phyloP scores from a whole-genome alignment of 2,329 filamentous ascomycete genomes.

The Polytolypa hystricis region DNA sequence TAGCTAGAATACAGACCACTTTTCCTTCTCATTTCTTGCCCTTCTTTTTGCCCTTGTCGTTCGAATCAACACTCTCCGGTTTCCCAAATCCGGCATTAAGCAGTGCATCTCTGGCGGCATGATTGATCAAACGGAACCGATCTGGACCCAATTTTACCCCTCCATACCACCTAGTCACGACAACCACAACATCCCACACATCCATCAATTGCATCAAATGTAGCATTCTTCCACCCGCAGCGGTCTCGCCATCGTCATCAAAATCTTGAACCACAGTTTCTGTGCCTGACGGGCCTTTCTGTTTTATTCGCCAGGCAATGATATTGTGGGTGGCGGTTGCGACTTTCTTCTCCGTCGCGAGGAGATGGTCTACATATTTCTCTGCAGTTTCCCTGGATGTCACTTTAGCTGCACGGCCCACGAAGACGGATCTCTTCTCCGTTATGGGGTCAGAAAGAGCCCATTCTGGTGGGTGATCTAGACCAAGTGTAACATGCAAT shows the following conservation, averaged over 20 bases:
- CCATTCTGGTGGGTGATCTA: constrained; percentile 50
- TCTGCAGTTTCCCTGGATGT: constrained; percentile 60
- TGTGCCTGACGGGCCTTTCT: constrained; percentile 7
- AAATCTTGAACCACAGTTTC: constrained; percentile 68
- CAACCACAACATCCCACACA: constrained; percentile 82
- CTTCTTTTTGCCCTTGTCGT: constrained; percentile 47
- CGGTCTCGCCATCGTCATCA: constrained; percentile 91
- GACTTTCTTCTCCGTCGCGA: constrained; percentile 72
- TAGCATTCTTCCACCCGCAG: constrained; percentile 72
- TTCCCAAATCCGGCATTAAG: constrained; percentile 61
- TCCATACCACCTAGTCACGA: constrained; percentile 93
- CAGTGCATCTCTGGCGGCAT: constrained; percentile 71
- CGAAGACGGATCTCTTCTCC: constrained; percentile 79
- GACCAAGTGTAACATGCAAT: constrained; percentile 19
- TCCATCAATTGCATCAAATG: constrained; percentile 94
- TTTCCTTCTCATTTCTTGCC: constrained; percentile 28
- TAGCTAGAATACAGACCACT: too few relatives aligned
- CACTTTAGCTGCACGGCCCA: constrained; percentile 65
- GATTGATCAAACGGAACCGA: constrained; percentile 83
- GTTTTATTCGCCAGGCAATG: constrained; percentile 71
- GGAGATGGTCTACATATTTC: constrained; percentile 59
- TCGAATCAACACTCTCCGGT: constrained; percentile 17
- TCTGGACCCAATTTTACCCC: constrained; percentile 81
- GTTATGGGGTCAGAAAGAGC: constrained; percentile 58
- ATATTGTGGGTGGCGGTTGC: constrained; percentile 92